These are phyloP conservation scores for Phaeosphaeria sp. DNA, from an alignment of 2,329 filamentous ascomycete species.

Conservation along the genomic window DNA sequence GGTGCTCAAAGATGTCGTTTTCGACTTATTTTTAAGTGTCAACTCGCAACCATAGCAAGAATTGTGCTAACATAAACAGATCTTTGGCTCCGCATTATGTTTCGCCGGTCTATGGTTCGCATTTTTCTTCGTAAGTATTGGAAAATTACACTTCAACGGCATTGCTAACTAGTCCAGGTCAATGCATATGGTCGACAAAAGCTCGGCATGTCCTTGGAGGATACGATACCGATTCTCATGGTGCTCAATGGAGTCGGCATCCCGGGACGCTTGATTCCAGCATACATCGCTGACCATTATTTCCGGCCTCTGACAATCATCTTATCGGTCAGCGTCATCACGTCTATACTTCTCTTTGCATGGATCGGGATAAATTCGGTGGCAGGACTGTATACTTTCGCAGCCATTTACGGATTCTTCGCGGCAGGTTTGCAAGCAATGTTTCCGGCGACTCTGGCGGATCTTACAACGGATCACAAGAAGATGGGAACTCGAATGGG, in stretches of 20 bases:
- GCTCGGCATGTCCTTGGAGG: constrained; percentile 50
- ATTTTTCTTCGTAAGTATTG: constrained; percentile 46
- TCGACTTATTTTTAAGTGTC: constrained; percentile 21
- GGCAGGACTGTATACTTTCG: constrained; percentile 52
- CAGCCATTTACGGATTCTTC: constrained; percentile 57
- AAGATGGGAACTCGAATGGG: constrained; percentile 56
- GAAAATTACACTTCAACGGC: not conserved
- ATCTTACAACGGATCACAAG: constrained; percentile 51
- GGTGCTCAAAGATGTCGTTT: constrained; percentile 25
- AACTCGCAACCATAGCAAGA: constrained; percentile 27
- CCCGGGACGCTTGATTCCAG: constrained; percentile 58
- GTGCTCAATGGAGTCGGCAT: constrained; percentile 55
- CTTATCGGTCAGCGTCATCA: constrained; percentile 44
- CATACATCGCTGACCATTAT: constrained; percentile 51
- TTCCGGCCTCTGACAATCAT: constrained; percentile 54
- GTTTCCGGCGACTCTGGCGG: constrained; percentile 52
- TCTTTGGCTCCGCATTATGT: constrained; percentile 36
- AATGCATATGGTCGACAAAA: constrained; percentile 58
- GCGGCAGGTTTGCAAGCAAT: constrained; percentile 55
- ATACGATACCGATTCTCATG: constrained; percentile 53
- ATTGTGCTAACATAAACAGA: constrained; percentile 40
- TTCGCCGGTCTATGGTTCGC: constrained; percentile 47
- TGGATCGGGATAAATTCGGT: constrained; percentile 51
- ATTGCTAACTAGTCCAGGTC: constrained; percentile 5
- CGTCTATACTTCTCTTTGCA: constrained; percentile 53